Evolutionary conservation across 768 basidiomycete species (phyloP), one percentile per base, ranked within the genome.

Genomic region (Calocera cornea): DNA sequence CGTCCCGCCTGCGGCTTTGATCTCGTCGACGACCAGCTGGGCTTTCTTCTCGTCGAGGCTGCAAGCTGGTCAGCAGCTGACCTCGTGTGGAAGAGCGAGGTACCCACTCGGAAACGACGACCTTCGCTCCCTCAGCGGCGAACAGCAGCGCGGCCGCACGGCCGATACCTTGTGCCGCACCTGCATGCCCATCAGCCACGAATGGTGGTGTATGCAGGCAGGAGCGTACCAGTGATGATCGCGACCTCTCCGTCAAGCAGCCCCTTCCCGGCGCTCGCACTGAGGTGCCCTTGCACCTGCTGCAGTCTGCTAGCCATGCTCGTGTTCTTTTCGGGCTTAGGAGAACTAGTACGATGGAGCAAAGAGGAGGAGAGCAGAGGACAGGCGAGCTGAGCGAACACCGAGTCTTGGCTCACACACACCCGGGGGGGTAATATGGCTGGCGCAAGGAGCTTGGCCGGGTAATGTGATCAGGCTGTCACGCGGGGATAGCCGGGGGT

Each of bases 81-180:
- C 31, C 19, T n/a, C 7, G 12, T 50, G 34, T 34, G 17, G 64
- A 40, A 27, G 63, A 12, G 54, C 29, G 22, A 22, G 2, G 10
- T n/a, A 70, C 80, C 74, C 66, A 91, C 87, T 93, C 91, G 82
- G 86, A 86, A 64, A 88, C 86, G 70, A 93, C 89, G 64, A 93
- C 86, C 74, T 88, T 92, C 17, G 91, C 90, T 19, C 91, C 91
- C 74, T 93, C 91, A 69, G 85, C 86, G 2, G 90, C 87, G 72
- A 91, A 92, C 44, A 90, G 80, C 34, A 92, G 77, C 1, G 91
- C 91, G 41, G 83, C 80, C 34, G 86, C 84, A 54, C 82, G 82
- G 2, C 91, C 91, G 68, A 93, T 93, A 70, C 90, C 91, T 86
- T 89, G 89, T 27, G 87, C 89, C 73, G 87, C 87, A 75, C 89